Evolutionary conservation across 2,329 filamentous ascomycete species (phyloP).

Genomic region (Bipolaris cookei): DNA sequence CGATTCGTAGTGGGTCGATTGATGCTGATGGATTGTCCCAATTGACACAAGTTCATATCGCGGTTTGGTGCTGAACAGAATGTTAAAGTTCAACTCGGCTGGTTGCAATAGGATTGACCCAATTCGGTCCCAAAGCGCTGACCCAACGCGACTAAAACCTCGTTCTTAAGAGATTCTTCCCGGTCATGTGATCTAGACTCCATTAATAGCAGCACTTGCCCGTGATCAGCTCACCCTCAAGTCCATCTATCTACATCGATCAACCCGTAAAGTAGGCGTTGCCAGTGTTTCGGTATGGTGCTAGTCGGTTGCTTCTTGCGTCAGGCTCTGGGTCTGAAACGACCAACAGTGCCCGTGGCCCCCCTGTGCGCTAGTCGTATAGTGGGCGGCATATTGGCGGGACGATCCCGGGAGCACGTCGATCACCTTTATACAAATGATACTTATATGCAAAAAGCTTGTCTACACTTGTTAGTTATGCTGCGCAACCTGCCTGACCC

Average conservation of each 20-base stretch:
- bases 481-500: background rate
- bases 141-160: background rate
- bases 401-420: constrained; percentile 6
- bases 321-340: constrained; percentile 13
- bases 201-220: background rate
- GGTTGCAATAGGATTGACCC: background rate
- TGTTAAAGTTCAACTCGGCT: background rate
- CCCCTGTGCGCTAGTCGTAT: constrained; percentile 1
- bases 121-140: background rate
- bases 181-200: background rate
- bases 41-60: background rate
- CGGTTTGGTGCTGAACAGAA: background rate
- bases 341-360: background rate
- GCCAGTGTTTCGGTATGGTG: constrained; percentile 8
- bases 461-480: background rate
- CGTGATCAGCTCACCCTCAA: background rate
- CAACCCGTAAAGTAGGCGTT: constrained; percentile 2
- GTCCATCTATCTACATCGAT: constrained; percentile 1
- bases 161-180: background rate
- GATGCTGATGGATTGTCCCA: background rate
- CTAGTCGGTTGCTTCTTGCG: constrained; percentile 7
- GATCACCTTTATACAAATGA: constrained; percentile 10
- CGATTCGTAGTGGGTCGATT: background rate
- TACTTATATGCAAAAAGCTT: constrained; percentile 11
- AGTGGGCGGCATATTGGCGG: constrained; percentile 2